Evolutionary conservation across 169 alveolate genomes (phyloP).

Genomic region (Theileria sp.): DNA sequence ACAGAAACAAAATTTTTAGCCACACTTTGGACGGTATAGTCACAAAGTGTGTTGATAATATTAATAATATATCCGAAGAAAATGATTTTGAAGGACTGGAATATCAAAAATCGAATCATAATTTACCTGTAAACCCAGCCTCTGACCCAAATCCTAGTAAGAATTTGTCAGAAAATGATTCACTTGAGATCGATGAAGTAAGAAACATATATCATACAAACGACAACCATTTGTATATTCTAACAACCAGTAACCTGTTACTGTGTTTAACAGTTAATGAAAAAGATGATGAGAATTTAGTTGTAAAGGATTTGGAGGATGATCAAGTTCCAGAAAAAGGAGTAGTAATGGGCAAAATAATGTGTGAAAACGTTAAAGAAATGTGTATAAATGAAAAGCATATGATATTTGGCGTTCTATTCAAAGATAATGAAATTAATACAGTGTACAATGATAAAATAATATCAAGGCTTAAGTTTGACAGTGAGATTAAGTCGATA

Average conservation of each 20-base stretch:
- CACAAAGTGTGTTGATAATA: background rate
- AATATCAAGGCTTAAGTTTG: background rate
- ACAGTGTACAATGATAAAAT: background rate
- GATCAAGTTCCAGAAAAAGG: background rate
- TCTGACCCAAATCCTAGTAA: background rate
- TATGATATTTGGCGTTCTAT: background rate
- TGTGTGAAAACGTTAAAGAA: slow-evolving; percentile 7
- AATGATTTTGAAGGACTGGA: background rate
- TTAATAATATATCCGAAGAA: background rate
- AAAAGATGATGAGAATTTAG: background rate
- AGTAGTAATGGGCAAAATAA: slow-evolving; percentile 8
- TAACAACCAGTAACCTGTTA: background rate
- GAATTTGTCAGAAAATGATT: background rate
- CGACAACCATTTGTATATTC: background rate
- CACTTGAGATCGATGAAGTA: background rate
- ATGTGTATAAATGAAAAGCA: slow-evolving; percentile 4
- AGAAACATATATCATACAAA: background rate
- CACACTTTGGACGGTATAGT: background rate
- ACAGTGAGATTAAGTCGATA: background rate
- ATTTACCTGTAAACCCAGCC: background rate
- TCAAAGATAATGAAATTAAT: background rate
- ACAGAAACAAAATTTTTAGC: background rate
- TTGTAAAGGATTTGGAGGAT: background rate
- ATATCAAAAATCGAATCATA: too few relatives aligned
- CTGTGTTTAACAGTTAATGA: background rate